Evolutionary conservation across 2,329 filamentous ascomycete species (phyloP).

Genomic region (Colletotrichum sp.): DNA sequence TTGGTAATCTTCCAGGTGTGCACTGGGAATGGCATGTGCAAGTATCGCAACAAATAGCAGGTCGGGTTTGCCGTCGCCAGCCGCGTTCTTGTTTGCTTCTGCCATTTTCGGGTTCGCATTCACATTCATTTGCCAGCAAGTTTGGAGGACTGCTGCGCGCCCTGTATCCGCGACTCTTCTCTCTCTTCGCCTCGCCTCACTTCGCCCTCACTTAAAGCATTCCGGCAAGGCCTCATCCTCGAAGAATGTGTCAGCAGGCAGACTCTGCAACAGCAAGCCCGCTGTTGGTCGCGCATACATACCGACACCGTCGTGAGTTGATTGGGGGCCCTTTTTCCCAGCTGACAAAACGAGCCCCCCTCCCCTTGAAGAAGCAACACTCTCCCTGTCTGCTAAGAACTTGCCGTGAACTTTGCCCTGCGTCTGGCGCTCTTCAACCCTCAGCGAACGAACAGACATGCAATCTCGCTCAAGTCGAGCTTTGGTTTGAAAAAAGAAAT

Average conservation of each 20-base stretch:
- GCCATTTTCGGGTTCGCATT: neutral
- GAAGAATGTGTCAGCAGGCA: slow-evolving; percentile 4
- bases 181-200: neutral
- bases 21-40: neutral
- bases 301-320: neutral
- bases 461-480: neutral
- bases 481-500: neutral
- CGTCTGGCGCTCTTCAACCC: neutral
- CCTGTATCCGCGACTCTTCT: neutral
- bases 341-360: neutral
- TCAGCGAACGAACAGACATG: neutral
- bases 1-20: neutral
- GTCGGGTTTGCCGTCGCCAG: neutral
- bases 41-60: neutral
- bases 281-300: neutral
- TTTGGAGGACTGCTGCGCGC: neutral
- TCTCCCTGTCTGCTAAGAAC: neutral
- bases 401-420: neutral
- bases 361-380: slow-evolving; percentile 3
- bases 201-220: neutral
- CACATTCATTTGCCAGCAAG: neutral
- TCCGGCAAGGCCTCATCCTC: neutral
- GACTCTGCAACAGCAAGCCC: neutral
- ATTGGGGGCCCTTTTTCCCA: neutral
- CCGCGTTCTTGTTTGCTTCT: neutral